Evolutionary conservation across 768 basidiomycete species (phyloP), one percentile per base, ranked within the genome.

Genomic region (Lactifluus pinguis): DNA sequence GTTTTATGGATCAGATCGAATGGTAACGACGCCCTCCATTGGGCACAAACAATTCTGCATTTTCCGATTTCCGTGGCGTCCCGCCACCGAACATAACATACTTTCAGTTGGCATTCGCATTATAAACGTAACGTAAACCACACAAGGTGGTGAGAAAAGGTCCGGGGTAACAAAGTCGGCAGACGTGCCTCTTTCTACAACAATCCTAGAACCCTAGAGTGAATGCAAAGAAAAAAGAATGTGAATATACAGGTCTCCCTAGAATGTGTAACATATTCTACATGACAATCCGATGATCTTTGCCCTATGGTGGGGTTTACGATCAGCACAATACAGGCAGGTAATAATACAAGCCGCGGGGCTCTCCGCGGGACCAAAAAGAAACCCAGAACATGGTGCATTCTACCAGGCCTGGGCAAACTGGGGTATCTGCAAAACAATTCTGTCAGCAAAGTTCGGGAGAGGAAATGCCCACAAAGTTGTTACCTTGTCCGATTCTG

Each of bases 401-500:
- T 8, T 57, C 55, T 64, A 62, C 60, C 60, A 64, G 15, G 17
- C 51, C 17, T 41, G 17, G n/a, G n/a, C 55, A 29, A 49, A 64
- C n/a, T 63, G 52, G 10, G 62, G 52, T 38, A 45, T 45, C 61
- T 65, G 30, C 30, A 41, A 38, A 25, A 6, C 7, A n/a, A 1
- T n/a, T 50, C 19, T 14, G 44, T 63, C 13, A 65, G 61, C 41
- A 44, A 25, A 55, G 21, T 44, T 42, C 30, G 39, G 3, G 14
- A 48, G 7, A 8, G 25, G 34, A 17, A 44, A 39, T 14, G 30
- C 4, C 6, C 29, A 48, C 39, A 38, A 45, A 17, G 25, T 32
- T 13, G 17, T 1, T 45, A 63, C 62, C 53, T 64, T 53, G 51
- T 57, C 64, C 19, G 60, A 53, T 11, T 65, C 61, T 4, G 64